Evolutionary conservation across 768 basidiomycete genomes (phyloP), one percentile per base, ranked within the genome.

Genomic region (Sutorius australiensis): DNA sequence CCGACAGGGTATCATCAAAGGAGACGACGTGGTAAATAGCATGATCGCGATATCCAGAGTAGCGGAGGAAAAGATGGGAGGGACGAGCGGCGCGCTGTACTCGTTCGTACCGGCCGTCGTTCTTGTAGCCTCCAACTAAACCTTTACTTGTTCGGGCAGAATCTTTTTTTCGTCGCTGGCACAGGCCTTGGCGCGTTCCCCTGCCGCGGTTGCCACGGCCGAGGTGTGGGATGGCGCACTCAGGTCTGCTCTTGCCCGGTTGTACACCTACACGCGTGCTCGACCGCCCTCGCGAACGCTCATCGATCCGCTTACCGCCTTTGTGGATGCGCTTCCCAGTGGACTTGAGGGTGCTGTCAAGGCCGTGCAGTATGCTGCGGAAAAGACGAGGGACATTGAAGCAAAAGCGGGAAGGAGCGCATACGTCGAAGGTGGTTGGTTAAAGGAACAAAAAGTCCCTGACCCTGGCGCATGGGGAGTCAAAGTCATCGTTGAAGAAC

Each of bases 391-490:
- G 60, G 73, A 89, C 50, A 68, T 92, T 1, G 82, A 84, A 37
- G 93, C 94, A 2, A 92, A 87, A 72, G 92, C 88, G 2, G 94
- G 94, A 5, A 74, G 94, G 59, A 92, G 89, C 60, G 89, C 89
- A 3, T 98, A 98, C 71, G 81, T 95, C 36, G 88, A 86, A 56
- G 79, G 82, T 14, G 78, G 80, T 38, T 73, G 81, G 58, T 73
- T 95, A 50, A 81, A 73, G 65, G 71, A 77, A 50, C 76, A 86
- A 67, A 76, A 72, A 36, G 77, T 90, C 19, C 72, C 92, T 2
- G 93, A 98, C 72, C 92, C 93, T 0, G 94, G 94, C 34, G 94
- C 94, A 30, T 92, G 92, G 89, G 92, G 92, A 41, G 82, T 95
- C 50, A 88, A 86, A 63, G 77, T 79, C 9, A 80, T 92, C 51